These are phyloP conservation scores for Neurospora sp. DNA, from an alignment of 495 filamentous ascomycete species.

Conservation along the genomic window DNA sequence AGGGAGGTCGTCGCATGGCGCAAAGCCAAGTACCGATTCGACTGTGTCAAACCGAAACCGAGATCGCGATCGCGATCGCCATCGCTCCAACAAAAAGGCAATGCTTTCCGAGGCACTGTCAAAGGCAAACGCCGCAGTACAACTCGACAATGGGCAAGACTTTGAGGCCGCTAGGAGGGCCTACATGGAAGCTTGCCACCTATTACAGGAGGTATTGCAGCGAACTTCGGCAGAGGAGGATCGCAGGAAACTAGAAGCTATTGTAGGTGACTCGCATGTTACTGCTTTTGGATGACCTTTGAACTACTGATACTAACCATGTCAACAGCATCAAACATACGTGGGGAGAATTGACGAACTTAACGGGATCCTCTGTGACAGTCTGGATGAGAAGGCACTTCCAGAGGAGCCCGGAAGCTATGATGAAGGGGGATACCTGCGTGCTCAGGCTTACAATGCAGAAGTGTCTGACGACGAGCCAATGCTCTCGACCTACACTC, in stretches of 20 bases:
- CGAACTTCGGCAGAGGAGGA: slow-evolving; percentile 77
- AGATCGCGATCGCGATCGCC: neutral
- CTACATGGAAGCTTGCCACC: slow-evolving; percentile 77
- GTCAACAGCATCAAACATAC: slow-evolving; percentile 69
- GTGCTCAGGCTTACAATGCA: slow-evolving; percentile 37
- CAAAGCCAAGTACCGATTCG: slow-evolving; percentile 32
- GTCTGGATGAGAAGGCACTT: slow-evolving; percentile 58
- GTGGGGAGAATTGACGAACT: slow-evolving; percentile 79
- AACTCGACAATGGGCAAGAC: slow-evolving; percentile 90
- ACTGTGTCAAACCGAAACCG: slow-evolving; percentile 16
- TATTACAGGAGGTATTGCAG: slow-evolving; percentile 79
- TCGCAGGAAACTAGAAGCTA: slow-evolving; percentile 72
- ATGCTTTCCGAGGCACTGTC: slow-evolving; percentile 90
- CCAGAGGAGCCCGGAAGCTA: slow-evolving; percentile 69
- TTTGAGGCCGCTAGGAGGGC: slow-evolving; percentile 87
- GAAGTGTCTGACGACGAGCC: slow-evolving; percentile 34
- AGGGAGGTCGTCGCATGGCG: slow-evolving; percentile 38
- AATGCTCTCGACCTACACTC: slow-evolving; percentile 9
- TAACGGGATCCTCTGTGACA: slow-evolving; percentile 52
- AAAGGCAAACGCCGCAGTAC: slow-evolving; percentile 90
- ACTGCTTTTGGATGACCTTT: neutral
- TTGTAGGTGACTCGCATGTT: slow-evolving; percentile 54
- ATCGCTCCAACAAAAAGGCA: slow-evolving; percentile 44
- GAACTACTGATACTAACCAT: neutral
- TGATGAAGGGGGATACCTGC: slow-evolving; percentile 36